These are phyloP conservation scores for Polytrichum commune DNA, from an alignment of 225 moss, liverwort and hornwort genomes.

Conservation along the genomic window DNA sequence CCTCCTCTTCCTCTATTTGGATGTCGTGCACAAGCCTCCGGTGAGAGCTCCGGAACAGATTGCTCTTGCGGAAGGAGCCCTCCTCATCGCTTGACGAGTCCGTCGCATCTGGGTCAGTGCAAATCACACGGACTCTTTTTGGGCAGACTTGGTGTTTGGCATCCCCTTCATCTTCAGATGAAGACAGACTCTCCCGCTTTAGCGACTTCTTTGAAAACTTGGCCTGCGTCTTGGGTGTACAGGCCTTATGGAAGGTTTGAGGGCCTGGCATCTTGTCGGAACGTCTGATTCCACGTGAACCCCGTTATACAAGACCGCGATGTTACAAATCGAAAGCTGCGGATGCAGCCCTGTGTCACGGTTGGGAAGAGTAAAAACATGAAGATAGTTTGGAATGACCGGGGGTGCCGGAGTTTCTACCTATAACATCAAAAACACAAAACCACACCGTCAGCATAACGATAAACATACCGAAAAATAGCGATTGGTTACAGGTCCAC, in stretches of 20 bases:
- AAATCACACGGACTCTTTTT: slow-evolving; percentile 32
- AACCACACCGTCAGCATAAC: not conserved
- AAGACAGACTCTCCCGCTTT: slow-evolving; percentile 1
- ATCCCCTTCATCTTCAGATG: slow-evolving; percentile 11
- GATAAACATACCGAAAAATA: no score
- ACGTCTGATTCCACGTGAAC: not conserved
- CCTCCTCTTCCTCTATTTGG: slow-evolving; percentile 13
- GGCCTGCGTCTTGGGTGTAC: not conserved
- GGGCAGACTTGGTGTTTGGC: slow-evolving; percentile 7
- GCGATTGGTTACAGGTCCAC: no score
- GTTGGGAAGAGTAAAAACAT: slow-evolving; percentile 14
- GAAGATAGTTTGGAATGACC: slow-evolving; percentile 7
- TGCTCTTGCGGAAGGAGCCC: slow-evolving; percentile 21
- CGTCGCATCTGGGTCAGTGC: slow-evolving; percentile 32
- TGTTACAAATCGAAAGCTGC: slow-evolving; percentile 9
- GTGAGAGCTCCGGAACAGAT: slow-evolving; percentile 14
- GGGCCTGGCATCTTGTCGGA: slow-evolving; percentile 20
- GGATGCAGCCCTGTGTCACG: slow-evolving; percentile 13
- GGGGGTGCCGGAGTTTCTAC: not conserved
- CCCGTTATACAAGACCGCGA: slow-evolving; percentile 7
- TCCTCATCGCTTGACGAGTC: slow-evolving; percentile 37
- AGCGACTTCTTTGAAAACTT: slow-evolving; percentile 10
- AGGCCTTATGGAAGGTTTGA: slow-evolving; percentile 13
- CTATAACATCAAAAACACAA: not conserved
- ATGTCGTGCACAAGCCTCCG: slow-evolving; percentile 26